phyloP scores from a whole-genome alignment of 2,329 filamentous ascomycete species.

The Colletotrichum godetiae region DNA sequence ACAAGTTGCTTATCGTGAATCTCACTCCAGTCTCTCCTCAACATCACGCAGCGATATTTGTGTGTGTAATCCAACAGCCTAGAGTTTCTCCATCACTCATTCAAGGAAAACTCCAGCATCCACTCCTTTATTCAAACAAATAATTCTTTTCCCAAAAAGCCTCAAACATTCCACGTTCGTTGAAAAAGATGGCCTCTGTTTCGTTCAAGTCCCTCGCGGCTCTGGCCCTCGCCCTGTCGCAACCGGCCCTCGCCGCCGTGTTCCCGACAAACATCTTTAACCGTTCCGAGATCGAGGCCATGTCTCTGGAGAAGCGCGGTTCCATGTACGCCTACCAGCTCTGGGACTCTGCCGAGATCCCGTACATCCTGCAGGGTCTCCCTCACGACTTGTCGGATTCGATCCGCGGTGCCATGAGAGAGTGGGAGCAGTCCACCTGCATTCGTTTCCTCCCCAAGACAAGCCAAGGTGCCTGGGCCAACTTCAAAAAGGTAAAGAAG shows the following conservation, averaged over 20 bases:
- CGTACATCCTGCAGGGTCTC: slow-evolving; percentile 2
- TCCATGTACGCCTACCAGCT: not conserved
- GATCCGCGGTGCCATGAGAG: slow-evolving; percentile 11
- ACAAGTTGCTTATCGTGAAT: not conserved
- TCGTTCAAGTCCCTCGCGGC: not conserved
- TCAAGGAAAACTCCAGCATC: not conserved
- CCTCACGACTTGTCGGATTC: slow-evolving; percentile 9
- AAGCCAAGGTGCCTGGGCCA: not conserved
- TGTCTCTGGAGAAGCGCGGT: slow-evolving; percentile 11
- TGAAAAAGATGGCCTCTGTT: not conserved
- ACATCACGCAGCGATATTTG: not conserved
- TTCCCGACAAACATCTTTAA: not conserved
- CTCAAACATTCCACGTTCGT: not conserved
- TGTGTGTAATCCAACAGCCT: not conserved
- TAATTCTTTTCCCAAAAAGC: not conserved
- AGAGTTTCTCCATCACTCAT: not conserved
- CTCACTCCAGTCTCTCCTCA: not conserved
- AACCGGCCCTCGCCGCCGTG: not conserved
- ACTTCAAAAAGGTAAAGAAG: slow-evolving; percentile 3
- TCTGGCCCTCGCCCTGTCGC: slow-evolving; percentile 6
- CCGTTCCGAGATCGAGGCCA: slow-evolving; percentile 11
- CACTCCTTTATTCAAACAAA: not conserved
- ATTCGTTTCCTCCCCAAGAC: slow-evolving; percentile 12
- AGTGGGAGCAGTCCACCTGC: slow-evolving; percentile 14
- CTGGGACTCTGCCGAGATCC: not conserved